These are phyloP conservation scores for Kurtzmaniella quercitrusa DNA, from an alignment of 1,139 yeast genomes.

Conservation along the genomic window DNA sequence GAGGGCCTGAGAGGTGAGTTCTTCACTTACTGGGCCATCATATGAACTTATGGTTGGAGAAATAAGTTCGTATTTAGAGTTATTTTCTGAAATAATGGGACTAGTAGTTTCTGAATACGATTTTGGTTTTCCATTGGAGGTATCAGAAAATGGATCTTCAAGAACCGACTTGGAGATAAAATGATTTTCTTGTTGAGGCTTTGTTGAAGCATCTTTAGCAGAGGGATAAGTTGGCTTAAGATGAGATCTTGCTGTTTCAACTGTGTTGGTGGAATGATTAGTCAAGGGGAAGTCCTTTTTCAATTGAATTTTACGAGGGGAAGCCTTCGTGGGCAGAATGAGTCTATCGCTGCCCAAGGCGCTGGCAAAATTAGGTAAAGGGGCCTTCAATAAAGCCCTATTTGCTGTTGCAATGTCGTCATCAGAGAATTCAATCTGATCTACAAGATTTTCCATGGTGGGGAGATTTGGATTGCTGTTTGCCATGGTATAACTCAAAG, in stretches of 20 bases:
- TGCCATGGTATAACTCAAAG: constrained; percentile 66
- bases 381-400: constrained; percentile 56
- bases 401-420: constrained; percentile 70
- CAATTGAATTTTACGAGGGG: constrained; percentile 1
- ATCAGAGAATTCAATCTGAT: constrained; percentile 55
- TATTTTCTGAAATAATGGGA: background rate
- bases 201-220: background rate
- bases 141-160: background rate
- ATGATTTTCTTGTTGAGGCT: background rate
- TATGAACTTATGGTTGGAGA: background rate
- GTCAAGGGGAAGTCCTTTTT: background rate
- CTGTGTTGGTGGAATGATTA: background rate
- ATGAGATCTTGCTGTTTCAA: background rate
- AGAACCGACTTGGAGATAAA: background rate
- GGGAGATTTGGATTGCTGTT: constrained; percentile 56
- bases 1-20: constrained; percentile 10
- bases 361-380: constrained; percentile 60
- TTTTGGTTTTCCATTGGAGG: background rate
- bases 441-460: constrained; percentile 59
- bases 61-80: background rate
- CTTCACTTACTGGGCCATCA: background rate
- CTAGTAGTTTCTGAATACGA: background rate
- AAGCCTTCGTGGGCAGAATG: constrained; percentile 1
- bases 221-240: background rate
- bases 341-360: constrained; percentile 26